These are phyloP conservation scores for Sporisorium reilianum DNA, from an alignment of 1,284 basidiomycete genomes.

Conservation along the genomic window DNA sequence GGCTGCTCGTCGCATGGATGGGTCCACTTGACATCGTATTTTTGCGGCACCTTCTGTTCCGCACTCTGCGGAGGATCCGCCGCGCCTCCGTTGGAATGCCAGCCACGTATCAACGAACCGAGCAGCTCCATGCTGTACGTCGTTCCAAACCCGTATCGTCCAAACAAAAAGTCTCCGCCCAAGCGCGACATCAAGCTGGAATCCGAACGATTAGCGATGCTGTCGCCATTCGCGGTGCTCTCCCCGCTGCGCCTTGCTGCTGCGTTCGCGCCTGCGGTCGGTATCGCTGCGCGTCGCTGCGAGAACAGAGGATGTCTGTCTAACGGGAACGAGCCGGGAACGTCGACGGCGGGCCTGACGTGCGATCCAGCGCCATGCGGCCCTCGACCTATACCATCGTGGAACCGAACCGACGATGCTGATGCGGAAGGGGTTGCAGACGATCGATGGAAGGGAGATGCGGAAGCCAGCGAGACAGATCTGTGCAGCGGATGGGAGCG, in stretches of 20 bases:
- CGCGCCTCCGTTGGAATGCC: conserved; percentile 9
- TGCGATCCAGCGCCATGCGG: conserved; percentile 31
- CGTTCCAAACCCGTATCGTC: conserved; percentile 23
- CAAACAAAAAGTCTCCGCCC: conserved; percentile 18
- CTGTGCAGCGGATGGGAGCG: conserved; percentile 11
- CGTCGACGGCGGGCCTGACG: conserved; percentile 24
- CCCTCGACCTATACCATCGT: conserved; percentile 38
- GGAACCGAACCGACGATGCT: conserved; percentile 23
- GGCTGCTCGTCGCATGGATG: conserved; percentile 44
- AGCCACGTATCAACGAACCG: conserved; percentile 19
- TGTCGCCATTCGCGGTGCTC: not conserved
- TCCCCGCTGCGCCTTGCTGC: conserved; percentile 22
- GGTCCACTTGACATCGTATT: conserved; percentile 52
- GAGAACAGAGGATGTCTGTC: conserved; percentile 24
- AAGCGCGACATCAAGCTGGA: conserved; percentile 20
- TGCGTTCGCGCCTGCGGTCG: conserved; percentile 21
- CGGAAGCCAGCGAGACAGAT: conserved; percentile 5
- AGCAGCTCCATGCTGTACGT: conserved; percentile 32
- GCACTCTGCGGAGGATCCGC: conserved; percentile 14
- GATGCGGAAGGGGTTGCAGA: not conserved
- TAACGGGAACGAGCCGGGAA: conserved; percentile 19
- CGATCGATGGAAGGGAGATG: conserved; percentile 9
- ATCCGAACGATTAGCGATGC: not conserved
- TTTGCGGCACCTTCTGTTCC: conserved; percentile 35
- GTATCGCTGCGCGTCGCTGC: conserved; percentile 27